Evolutionary conservation across 2,329 filamentous ascomycete genomes (phyloP).

Genomic region (Exophiala bonariae): DNA sequence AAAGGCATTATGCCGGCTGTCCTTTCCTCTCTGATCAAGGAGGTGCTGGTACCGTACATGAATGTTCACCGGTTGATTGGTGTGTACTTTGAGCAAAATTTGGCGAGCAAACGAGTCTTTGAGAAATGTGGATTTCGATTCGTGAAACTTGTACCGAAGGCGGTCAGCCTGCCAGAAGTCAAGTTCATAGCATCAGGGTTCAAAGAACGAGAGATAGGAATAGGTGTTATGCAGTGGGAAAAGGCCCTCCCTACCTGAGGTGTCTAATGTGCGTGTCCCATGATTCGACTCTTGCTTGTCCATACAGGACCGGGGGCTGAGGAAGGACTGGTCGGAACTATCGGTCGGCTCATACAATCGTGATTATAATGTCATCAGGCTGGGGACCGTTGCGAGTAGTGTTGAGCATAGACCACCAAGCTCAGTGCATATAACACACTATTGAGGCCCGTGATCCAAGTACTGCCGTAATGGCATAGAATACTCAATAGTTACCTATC

Average conservation of each 20-base stretch:
- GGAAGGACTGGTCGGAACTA: too few relatives aligned
- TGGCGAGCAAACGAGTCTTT: conserved; percentile 30
- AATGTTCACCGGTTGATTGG: conserved; percentile 28
- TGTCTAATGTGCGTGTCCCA: too few relatives aligned
- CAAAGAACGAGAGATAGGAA: conserved; percentile 1
- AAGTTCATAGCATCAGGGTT: conserved; percentile 5
- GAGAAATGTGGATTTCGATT: conserved; percentile 32
- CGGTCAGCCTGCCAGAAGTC: background rate
- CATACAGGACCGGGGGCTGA: too few relatives aligned
- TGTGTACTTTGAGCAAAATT: conserved; percentile 29
- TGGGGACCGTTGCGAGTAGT: too few relatives aligned
- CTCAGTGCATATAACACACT: too few relatives aligned
- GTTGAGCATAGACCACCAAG: too few relatives aligned
- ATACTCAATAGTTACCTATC: too few relatives aligned
- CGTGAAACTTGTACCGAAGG: conserved; percentile 5
- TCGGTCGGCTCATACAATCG: too few relatives aligned
- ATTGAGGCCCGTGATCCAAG: too few relatives aligned
- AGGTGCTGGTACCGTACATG: conserved; percentile 33
- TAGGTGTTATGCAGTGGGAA: conserved; percentile 12
- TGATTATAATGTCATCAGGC: too few relatives aligned
- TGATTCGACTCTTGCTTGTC: too few relatives aligned
- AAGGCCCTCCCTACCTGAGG: background rate
- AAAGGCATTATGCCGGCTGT: conserved; percentile 33
- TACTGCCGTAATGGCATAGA: too few relatives aligned
- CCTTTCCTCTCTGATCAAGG: conserved; percentile 25